Evolutionary conservation across 2,329 filamentous ascomycete genomes (phyloP).

Genomic region (Trichoderma breve): DNA sequence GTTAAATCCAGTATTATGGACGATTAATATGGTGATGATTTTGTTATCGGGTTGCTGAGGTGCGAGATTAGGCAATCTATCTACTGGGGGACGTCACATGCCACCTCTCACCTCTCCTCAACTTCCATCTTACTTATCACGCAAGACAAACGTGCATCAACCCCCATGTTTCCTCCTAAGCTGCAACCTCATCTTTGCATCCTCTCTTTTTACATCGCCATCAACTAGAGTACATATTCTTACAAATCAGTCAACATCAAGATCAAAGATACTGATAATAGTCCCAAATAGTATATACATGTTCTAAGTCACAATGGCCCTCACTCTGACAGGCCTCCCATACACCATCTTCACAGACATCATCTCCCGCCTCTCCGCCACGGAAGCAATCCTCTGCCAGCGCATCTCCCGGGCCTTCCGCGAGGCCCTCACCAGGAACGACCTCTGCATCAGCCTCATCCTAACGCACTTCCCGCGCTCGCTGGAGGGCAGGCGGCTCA

Average conservation of each 20-base stretch:
- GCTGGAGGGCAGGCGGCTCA: slow-evolving; percentile 48
- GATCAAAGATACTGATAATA: neutral
- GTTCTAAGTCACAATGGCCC: slow-evolving; percentile 13
- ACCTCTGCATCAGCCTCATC: slow-evolving; percentile 47
- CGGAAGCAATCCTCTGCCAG: slow-evolving; percentile 51
- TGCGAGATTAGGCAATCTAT: neutral
- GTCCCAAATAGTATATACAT: neutral
- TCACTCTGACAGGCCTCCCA: slow-evolving; percentile 49
- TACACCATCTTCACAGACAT: slow-evolving; percentile 58
- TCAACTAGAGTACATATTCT: neutral
- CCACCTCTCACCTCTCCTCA: neutral
- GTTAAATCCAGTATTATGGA: neutral
- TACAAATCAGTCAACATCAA: neutral
- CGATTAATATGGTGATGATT: neutral
- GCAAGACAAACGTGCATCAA: neutral
- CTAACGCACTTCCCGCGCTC: slow-evolving; percentile 52
- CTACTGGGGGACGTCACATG: slow-evolving; percentile 1
- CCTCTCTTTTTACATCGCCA: neutral
- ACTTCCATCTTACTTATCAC: neutral
- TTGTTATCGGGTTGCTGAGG: neutral
- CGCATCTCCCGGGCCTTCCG: slow-evolving; percentile 51
- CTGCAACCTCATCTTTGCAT: neutral
- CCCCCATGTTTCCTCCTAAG: neutral
- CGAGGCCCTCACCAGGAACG: slow-evolving; percentile 47
- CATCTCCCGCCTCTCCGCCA: slow-evolving; percentile 46